Conservation (phyloP, 129 eudicot species). For the Lactuca sativa region DNA sequence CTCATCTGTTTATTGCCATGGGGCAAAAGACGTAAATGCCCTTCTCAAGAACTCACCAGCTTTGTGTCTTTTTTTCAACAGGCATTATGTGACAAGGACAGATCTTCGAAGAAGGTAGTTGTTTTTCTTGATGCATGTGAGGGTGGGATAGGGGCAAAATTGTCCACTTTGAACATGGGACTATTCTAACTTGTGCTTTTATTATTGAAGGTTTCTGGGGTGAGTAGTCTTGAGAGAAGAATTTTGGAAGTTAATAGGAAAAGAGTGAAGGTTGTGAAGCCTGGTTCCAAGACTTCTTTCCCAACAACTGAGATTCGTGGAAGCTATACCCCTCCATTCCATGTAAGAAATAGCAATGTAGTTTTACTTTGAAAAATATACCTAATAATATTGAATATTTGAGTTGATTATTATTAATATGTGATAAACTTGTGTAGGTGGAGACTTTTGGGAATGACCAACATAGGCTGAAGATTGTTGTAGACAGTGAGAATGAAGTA, state of each 20-base stretch:
- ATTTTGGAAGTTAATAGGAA: constrained; percentile 78
- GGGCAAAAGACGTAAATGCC: not conserved
- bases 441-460: constrained; percentile 91
- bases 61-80: constrained; percentile 37
- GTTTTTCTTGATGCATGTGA: not conserved
- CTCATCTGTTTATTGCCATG: not conserved
- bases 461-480: constrained; percentile 84
- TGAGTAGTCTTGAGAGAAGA: constrained; percentile 83
- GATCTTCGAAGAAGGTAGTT: constrained; percentile 74
- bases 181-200: not conserved
- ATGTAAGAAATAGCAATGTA: constrained; percentile 45
- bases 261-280: constrained; percentile 90
- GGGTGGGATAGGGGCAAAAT: constrained; percentile 12
- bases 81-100: constrained; percentile 90
- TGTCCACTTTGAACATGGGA: not conserved
- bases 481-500: constrained; percentile 83
- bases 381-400: no score
- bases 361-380: no score
- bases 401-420: not conserved
- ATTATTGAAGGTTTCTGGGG: constrained; percentile 60
- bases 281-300: constrained; percentile 95
- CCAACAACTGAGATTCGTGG: constrained; percentile 95
- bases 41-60: constrained; percentile 1
- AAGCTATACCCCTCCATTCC: constrained; percentile 92
- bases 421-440: constrained; percentile 51